Percentiles rank a stretch among this genome's conserved stretches.
Conservation (phyloP, 1,139 yeast genomes). For the Geotrichum carabidarum region DNA sequence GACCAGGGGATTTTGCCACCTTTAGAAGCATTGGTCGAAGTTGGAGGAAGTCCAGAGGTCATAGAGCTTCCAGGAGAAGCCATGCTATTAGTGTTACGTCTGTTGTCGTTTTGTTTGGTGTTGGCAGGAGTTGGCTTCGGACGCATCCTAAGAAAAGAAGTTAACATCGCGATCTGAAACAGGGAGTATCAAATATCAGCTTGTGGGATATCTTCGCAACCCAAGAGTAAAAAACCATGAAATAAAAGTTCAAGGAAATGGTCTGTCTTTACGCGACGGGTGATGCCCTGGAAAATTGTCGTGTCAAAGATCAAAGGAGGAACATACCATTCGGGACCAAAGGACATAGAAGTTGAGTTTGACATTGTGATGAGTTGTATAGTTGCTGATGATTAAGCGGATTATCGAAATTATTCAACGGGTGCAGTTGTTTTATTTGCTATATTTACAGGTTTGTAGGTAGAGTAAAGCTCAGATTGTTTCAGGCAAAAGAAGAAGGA, state of each 20-base stretch:
- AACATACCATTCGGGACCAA: constrained; percentile 25
- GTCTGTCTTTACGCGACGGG: not conserved
- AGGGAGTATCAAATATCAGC: not conserved
- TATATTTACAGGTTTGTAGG: constrained; percentile 9
- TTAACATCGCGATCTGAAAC: not conserved
- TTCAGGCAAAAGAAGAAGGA: constrained; percentile 4
- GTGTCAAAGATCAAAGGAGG: not conserved
- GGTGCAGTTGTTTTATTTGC: not conserved
- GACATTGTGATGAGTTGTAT: constrained; percentile 21
- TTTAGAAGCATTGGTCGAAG: constrained; percentile 18
- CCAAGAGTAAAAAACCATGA: too few species aligned
- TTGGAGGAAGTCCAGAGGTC: constrained; percentile 4
- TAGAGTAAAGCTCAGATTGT: constrained; percentile 7
- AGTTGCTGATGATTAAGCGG: not conserved
- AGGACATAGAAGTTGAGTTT: constrained; percentile 28
- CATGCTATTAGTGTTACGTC: constrained; percentile 5
- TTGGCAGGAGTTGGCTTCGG: constrained; percentile 16
- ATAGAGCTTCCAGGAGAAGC: constrained; percentile 8
- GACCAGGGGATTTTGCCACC: constrained; percentile 26
- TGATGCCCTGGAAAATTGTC: not conserved
- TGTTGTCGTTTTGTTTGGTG: constrained; percentile 11
- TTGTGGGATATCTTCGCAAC: not conserved
- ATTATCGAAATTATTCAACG: not conserved
- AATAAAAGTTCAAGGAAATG: not conserved
- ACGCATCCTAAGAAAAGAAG: constrained; percentile 19